phyloP scores from a whole-genome alignment of 2,329 filamentous ascomycete species.

The Trichoderma sp. region DNA sequence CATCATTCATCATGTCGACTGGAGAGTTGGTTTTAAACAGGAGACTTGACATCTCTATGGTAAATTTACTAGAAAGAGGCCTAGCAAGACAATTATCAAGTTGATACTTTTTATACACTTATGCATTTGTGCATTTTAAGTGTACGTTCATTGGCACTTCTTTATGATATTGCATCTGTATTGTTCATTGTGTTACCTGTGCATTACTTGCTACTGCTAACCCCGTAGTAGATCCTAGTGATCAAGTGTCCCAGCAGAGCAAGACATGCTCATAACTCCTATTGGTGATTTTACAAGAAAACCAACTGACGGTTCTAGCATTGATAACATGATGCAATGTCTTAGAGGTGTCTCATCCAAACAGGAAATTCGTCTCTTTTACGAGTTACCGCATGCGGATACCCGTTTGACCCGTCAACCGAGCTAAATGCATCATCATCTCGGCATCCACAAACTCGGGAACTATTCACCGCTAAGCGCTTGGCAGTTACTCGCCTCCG shows the following conservation, averaged over 20 bases:
- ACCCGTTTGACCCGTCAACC: not conserved
- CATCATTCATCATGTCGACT: not conserved
- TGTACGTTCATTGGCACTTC: not conserved
- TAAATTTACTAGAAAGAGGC: not conserved
- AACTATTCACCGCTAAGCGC: not conserved
- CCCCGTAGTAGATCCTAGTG: not conserved
- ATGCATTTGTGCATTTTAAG: not conserved
- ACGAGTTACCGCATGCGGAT: not conserved
- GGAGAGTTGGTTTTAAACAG: not conserved
- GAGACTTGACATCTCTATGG: not conserved
- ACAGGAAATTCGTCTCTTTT: not conserved
- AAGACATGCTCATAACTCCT: not conserved
- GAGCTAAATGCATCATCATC: not conserved
- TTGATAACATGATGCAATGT: not conserved
- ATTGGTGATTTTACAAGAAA: not conserved
- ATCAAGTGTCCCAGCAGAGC: not conserved
- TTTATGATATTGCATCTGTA: not conserved
- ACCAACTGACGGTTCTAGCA: accelerated
- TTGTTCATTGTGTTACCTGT: not conserved
- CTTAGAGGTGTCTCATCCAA: not conserved
- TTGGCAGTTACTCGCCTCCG: not conserved
- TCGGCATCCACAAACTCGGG: not conserved
- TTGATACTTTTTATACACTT: not conserved
- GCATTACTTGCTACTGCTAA: not conserved
- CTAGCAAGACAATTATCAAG: too few relatives aligned